A percentile compares a stretch with the other conserved stretches of the same genome.
Evolutionary conservation across 768 basidiomycete species (phyloP).

Genomic region (Suillus placidus): DNA sequence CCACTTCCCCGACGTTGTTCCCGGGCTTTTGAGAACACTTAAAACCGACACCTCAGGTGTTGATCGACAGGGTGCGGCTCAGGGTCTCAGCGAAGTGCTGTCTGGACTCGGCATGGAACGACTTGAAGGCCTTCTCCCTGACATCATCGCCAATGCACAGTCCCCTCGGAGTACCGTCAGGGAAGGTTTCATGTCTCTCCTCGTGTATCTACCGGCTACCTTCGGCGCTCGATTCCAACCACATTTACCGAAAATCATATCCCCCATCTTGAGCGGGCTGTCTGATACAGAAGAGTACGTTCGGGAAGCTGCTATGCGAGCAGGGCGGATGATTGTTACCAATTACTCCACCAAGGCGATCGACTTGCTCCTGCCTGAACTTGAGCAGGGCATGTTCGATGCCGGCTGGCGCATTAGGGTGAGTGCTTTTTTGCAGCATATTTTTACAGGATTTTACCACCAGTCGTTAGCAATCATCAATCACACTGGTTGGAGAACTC

Average conservation of each 20-base stretch:
- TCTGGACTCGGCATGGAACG: constrained; percentile 98
- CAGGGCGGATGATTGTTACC: constrained; percentile 96
- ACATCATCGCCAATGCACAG: constrained; percentile 89
- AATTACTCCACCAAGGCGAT: constrained; percentile 93
- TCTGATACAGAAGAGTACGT: constrained; percentile 95
- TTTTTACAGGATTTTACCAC: constrained; percentile 15
- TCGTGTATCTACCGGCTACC: constrained; percentile 93
- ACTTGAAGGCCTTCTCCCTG: constrained; percentile 90
- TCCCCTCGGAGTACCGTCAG: constrained; percentile 89
- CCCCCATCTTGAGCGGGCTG: constrained; percentile 88
- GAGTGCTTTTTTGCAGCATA: constrained; percentile 28
- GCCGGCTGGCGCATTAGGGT: constrained; percentile 93
- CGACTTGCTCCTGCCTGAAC: constrained; percentile 89
- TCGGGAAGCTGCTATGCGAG: constrained; percentile 95
- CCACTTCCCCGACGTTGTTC: constrained; percentile 95
- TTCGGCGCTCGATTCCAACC: constrained; percentile 97
- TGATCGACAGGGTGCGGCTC: constrained; percentile 96
- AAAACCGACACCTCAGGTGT: constrained; percentile 94
- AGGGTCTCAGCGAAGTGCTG: constrained; percentile 93
- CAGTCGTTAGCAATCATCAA: constrained; percentile 78
- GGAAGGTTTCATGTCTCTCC: constrained; percentile 97
- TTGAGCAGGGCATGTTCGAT: constrained; percentile 95
- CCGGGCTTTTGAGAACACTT: constrained; percentile 82
- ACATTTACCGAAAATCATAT: constrained; percentile 91
- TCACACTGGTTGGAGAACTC: constrained; percentile 93